Evolutionary conservation across 202 grass and related monocot species (phyloP).

Genomic region (Schoenoplectus tabernaemontani): DNA sequence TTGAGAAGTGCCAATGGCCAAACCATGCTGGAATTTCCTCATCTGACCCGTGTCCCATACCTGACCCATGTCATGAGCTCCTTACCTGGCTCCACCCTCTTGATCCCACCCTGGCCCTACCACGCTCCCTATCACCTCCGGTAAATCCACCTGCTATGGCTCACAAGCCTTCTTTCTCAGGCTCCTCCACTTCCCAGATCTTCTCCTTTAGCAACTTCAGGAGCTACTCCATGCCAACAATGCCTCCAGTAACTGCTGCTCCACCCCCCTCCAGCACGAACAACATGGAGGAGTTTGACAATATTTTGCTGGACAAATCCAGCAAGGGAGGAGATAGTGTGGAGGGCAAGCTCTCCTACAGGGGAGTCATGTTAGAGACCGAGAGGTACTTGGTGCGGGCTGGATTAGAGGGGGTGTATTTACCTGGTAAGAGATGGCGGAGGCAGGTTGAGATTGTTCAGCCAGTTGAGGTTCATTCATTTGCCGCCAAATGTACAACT

Average conservation of each 20-base stretch:
- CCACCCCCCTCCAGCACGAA: constrained; percentile 23
- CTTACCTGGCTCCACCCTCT: constrained; percentile 95
- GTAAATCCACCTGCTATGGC: constrained; percentile 62
- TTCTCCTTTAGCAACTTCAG: constrained; percentile 77
- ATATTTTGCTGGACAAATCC: constrained; percentile 53
- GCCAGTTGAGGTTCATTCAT: constrained; percentile 85
- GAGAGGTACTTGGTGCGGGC: constrained; percentile 79
- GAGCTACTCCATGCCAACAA: constrained; percentile 87
- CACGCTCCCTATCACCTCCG: constrained; percentile 63
- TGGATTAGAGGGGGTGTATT: constrained; percentile 94
- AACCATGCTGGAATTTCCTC: background rate
- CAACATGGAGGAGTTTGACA: constrained; percentile 49
- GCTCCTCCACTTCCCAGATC: constrained; percentile 62
- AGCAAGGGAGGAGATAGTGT: constrained; percentile 58
- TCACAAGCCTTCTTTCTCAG: constrained; percentile 71
- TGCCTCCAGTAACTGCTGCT: constrained; percentile 28
- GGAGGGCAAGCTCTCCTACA: constrained; percentile 66
- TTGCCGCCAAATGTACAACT: constrained; percentile 66
- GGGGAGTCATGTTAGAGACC: constrained; percentile 88
- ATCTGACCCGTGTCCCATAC: constrained; percentile 6
- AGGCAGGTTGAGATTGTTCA: constrained; percentile 89
- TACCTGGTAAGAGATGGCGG: constrained; percentile 88
- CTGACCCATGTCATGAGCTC: constrained; percentile 66
- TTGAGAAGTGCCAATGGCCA: constrained; percentile 59
- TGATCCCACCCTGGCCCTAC: constrained; percentile 60